Evolutionary conservation across 108 stramenopile genomes (phyloP).

Genomic region (Skeletonema marinoi): DNA sequence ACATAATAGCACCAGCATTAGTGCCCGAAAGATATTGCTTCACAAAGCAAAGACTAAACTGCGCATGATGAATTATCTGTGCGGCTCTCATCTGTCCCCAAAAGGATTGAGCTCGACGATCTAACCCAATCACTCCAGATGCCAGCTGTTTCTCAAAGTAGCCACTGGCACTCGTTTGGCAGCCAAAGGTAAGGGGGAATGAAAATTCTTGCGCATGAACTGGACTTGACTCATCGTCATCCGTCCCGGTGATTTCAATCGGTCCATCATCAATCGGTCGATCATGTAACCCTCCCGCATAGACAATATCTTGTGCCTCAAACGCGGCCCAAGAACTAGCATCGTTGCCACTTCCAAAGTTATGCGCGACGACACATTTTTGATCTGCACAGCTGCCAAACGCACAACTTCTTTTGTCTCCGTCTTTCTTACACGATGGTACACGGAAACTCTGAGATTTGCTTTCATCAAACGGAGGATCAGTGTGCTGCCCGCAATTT

Average conservation of each 20-base stretch:
- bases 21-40: slow-evolving; percentile 60
- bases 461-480: slow-evolving; percentile 53
- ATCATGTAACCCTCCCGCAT: slow-evolving; percentile 42
- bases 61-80: slow-evolving; percentile 68
- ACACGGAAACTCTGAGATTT: slow-evolving; percentile 31
- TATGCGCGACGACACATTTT: slow-evolving; percentile 15
- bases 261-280: background rate
- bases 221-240: slow-evolving; percentile 4
- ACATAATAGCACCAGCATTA: slow-evolving; percentile 71
- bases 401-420: background rate
- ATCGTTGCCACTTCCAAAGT: slow-evolving; percentile 26
- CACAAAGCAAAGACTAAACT: slow-evolving; percentile 91
- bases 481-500: slow-evolving; percentile 65
- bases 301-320: slow-evolving; percentile 36
- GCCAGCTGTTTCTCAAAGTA: slow-evolving; percentile 89
- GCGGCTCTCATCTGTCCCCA: slow-evolving; percentile 81
- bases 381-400: background rate
- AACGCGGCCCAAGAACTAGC: slow-evolving; percentile 34
- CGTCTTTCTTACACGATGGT: slow-evolving; percentile 32
- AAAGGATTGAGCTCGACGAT: slow-evolving; percentile 76
- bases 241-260: background rate
- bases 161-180: slow-evolving; percentile 73
- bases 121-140: slow-evolving; percentile 96
- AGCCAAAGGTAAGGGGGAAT: slow-evolving; percentile 89
- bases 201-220: slow-evolving; percentile 5